Conservation (phyloP, 1,284 basidiomycete genomes). For the Boletus albobrunnescens region DNA sequence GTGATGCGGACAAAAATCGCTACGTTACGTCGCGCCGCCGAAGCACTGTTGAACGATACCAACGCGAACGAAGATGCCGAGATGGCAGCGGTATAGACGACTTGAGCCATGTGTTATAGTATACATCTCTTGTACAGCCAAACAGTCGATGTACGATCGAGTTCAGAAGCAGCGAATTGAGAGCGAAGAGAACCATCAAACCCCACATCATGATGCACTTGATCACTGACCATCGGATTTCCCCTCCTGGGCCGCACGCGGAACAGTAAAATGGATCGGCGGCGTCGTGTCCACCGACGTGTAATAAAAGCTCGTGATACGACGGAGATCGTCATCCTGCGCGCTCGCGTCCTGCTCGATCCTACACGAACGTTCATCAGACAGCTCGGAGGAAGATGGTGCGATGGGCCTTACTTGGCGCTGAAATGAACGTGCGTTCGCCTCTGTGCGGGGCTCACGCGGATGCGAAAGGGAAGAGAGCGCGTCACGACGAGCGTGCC, state of each 20-base stretch:
- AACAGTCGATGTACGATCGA: constrained; percentile 1
- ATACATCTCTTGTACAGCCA: constrained; percentile 6
- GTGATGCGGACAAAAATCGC: constrained; percentile 83
- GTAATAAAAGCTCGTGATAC: constrained; percentile 38
- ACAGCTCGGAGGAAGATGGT: no score
- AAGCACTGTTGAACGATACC: constrained; percentile 44
- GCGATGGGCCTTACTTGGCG: constrained; percentile 44
- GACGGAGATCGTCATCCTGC: constrained; percentile 27
- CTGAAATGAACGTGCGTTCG: constrained; percentile 39
- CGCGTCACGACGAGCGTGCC: constrained; percentile 43
- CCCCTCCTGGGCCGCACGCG: constrained; percentile 10
- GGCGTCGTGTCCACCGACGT: constrained; percentile 36
- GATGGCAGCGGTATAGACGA: constrained; percentile 34
- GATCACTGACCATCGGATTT: constrained; percentile 12
- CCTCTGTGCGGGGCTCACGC: constrained; percentile 40
- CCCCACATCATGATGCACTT: neutral
- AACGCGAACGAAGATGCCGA: constrained; percentile 36
- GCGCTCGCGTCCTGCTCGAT: constrained; percentile 27
- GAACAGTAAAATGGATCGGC: constrained; percentile 35
- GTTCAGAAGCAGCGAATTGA: neutral
- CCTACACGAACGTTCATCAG: constrained; percentile 18
- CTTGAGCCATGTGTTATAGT: neutral
- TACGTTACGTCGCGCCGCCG: constrained; percentile 54
- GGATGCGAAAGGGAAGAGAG: constrained; percentile 42
- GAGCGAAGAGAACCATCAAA: no score